Evolutionary conservation across 2,329 filamentous ascomycete species (phyloP).

Genomic region (Nigrograna mackinnonii): DNA sequence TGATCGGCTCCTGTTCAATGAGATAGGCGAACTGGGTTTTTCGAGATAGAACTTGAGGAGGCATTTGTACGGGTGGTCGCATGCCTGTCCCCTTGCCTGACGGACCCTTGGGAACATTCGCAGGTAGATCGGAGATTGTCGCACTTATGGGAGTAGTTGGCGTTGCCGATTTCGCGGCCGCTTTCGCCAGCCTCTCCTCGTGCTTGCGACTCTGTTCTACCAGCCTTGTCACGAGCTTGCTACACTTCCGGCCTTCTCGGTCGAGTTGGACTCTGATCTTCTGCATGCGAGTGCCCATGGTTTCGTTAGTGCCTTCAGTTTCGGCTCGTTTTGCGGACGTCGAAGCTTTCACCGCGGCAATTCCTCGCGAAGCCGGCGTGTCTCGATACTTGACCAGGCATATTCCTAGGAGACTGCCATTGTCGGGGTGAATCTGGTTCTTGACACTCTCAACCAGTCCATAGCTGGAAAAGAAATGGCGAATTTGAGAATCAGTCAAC

Average conservation of each 20-base stretch:
- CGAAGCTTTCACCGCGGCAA: conserved; percentile 65
- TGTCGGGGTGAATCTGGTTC: conserved; percentile 94
- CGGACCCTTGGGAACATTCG: conserved; percentile 85
- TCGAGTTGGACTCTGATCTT: conserved; percentile 85
- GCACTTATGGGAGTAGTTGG: conserved; percentile 22
- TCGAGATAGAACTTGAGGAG: conserved; percentile 47
- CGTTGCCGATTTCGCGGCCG: conserved; percentile 30
- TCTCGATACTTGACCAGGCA: conserved; percentile 91
- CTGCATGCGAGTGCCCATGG: conserved; percentile 77
- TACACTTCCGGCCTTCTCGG: conserved; percentile 82
- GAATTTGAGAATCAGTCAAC: conserved; percentile 76
- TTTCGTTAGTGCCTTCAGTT: conserved; percentile 74
- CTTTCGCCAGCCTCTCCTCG: conserved; percentile 50
- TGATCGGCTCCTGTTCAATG: conserved; percentile 67
- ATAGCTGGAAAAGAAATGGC: conserved; percentile 75
- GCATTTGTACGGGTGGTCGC: conserved; percentile 38
- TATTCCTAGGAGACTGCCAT: conserved; percentile 91
- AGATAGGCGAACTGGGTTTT: conserved; percentile 52
- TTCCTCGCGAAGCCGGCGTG: conserved; percentile 56
- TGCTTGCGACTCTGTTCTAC: conserved; percentile 71
- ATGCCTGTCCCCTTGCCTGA: conserved; percentile 56
- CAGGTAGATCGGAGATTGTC: conserved; percentile 63
- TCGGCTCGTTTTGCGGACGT: conserved; percentile 83
- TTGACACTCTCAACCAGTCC: conserved; percentile 89
- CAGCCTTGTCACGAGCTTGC: conserved; percentile 74